These are phyloP conservation scores for Plasmodium inui DNA, from an alignment of 169 alveolate genomes.

Conservation along the genomic window DNA sequence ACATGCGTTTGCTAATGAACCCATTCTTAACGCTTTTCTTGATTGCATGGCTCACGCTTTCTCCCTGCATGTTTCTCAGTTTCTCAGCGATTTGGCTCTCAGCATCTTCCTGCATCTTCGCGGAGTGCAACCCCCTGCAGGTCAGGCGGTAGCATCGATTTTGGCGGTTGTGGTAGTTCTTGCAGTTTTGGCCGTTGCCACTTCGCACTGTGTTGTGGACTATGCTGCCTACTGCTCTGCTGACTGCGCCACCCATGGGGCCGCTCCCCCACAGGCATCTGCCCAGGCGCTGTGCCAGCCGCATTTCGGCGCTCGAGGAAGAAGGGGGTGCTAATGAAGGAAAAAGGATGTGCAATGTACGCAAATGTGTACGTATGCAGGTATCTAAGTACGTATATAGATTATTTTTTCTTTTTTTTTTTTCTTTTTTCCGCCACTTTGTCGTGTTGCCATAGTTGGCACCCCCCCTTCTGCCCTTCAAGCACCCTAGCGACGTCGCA, in stretches of 20 bases:
- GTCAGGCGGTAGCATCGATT: not conserved
- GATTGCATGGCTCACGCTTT: slow-evolving; percentile 40
- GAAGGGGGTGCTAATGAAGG: not conserved
- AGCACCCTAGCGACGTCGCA: not conserved
- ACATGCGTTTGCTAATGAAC: slow-evolving; percentile 62
- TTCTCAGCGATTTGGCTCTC: slow-evolving; percentile 17
- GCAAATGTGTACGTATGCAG: not conserved
- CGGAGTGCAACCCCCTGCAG: not conserved
- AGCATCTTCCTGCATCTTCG: slow-evolving; percentile 12
- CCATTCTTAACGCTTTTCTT: slow-evolving; percentile 73
- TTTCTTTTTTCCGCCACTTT: not conserved
- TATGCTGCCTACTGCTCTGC: not conserved
- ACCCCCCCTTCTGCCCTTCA: not conserved
- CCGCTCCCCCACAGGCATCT: not conserved
- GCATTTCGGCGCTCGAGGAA: not conserved
- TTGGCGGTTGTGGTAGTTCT: not conserved
- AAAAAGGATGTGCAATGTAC: not conserved
- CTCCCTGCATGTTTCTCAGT: slow-evolving; percentile 4
- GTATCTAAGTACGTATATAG: not conserved
- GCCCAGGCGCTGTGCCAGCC: not conserved
- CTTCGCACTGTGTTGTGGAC: not conserved
- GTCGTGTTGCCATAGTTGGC: not conserved
- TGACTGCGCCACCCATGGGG: not conserved
- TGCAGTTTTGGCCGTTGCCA: no score
- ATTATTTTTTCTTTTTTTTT: no score